Conservation (phyloP, 805 yeast genomes). For the Zygotorulaspora danielsina region DNA sequence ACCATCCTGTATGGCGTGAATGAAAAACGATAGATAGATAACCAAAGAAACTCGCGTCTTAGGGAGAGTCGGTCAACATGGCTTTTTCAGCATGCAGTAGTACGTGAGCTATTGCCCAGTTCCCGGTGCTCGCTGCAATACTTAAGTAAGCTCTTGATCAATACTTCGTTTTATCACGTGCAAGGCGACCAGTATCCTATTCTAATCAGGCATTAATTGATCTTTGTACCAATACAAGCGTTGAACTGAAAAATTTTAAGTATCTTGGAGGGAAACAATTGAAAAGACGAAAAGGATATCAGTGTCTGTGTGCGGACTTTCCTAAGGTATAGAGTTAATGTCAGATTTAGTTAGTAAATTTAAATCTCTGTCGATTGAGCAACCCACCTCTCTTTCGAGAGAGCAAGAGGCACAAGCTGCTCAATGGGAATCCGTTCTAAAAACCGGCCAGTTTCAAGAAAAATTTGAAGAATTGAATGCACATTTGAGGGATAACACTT, state of each 20-base stretch:
- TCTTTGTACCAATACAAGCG: too few species aligned
- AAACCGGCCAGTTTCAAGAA: conserved; percentile 48
- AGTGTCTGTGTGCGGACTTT: too few species aligned
- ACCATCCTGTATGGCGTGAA: neutral
- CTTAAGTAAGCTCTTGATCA: too few species aligned
- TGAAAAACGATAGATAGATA: too few species aligned
- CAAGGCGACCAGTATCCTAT: neutral
- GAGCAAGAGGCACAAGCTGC: conserved; percentile 68
- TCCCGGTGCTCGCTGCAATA: too few species aligned
- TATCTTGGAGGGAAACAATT: neutral
- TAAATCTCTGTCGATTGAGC: conserved; percentile 25
- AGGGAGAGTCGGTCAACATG: too few species aligned
- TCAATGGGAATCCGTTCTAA: conserved; percentile 76
- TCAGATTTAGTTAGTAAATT: conserved; percentile 32
- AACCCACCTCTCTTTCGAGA: conserved; percentile 32
- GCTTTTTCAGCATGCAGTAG: too few species aligned
- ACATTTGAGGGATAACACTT: conserved; percentile 64
- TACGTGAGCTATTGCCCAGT: too few species aligned
- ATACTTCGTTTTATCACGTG: neutral
- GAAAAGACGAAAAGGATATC: neutral
- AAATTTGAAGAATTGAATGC: conserved; percentile 59
- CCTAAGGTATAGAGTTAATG: conserved; percentile 21
- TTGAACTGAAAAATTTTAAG: neutral
- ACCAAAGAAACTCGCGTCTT: too few species aligned
- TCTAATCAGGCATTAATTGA: neutral